phyloP scores from a whole-genome alignment of 2,329 filamentous ascomycete species.

The Diaporthe ampelina region DNA sequence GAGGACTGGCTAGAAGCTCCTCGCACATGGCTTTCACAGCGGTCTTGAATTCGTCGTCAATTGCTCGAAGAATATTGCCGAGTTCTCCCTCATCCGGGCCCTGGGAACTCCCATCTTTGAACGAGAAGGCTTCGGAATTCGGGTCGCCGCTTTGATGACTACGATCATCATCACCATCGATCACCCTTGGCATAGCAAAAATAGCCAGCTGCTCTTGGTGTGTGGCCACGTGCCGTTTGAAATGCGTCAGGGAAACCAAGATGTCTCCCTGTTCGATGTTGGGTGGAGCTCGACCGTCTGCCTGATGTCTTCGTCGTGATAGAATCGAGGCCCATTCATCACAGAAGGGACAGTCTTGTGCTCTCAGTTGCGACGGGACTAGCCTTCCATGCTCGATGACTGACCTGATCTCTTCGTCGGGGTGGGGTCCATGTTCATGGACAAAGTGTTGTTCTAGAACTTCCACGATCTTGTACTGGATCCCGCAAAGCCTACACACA shows the following conservation, averaged over 20 bases:
- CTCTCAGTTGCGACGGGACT: neutral
- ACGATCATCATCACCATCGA: neutral
- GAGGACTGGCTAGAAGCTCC: too few relatives aligned
- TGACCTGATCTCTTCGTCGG: neutral
- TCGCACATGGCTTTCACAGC: too few relatives aligned
- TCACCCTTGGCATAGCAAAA: neutral
- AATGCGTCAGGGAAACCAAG: neutral
- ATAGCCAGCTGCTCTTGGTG: conserved; percentile 10
- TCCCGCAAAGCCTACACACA: neutral
- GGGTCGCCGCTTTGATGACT: neutral
- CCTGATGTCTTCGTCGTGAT: neutral
- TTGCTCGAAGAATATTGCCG: too few relatives aligned
- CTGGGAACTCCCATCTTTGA: neutral
- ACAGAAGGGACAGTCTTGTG: neutral
- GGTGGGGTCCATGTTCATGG: neutral
- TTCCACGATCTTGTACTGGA: neutral
- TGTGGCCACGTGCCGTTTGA: conserved; percentile 12
- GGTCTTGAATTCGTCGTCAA: too few relatives aligned
- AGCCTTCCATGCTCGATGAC: neutral
- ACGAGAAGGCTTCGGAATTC: neutral
- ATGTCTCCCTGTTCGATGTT: neutral
- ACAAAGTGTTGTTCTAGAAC: neutral
- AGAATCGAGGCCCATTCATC: neutral
- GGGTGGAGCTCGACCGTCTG: neutral
- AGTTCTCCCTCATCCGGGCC: too few relatives aligned